Evolutionary conservation across 176 grass and related monocot genomes (phyloP), one percentile per base, ranked within the genome.

Genomic region (Aegilops bicornis): DNA sequence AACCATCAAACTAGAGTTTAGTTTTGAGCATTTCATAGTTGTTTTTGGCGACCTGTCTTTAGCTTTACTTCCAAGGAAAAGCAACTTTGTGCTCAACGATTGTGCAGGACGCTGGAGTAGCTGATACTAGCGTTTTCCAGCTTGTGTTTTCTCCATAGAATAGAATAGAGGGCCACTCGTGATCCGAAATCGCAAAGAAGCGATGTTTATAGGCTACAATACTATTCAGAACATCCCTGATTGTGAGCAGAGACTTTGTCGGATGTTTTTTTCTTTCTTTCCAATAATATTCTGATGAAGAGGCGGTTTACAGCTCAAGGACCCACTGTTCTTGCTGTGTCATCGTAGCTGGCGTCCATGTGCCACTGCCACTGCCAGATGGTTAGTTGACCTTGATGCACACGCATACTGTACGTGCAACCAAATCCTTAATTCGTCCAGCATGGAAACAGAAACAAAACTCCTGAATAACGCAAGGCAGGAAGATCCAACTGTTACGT

Each of bases 231-330:
- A 36, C 69, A 84, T 31, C 69, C 48, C 48, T 52, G 48, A 80
- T 76, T 12, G 12, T 68, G 12, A 63, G 62, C 70, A 83, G 47
- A 84, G 79, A 54, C 15, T 19, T 24, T 52, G 35, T 76, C 8
- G 79, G 8, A 3, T 13, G 23, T 7, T 75, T 75, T 74, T 47
- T 47, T 37, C 72, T 5, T 67, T 60, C 20, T 68, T 54, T 7
- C 15, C 7, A 54, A 54, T 54, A 54, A 19, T 58, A 82, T 58
- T 72, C 14, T 15, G 22, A 65, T 58, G 16, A 54, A 54, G 60
- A 75, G 76, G 42, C 68, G 80, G 61, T 84, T 84, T 91, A 91
- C 76, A 87, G 76, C 89, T 91, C 67, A 91, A 79, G 76, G 20
- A 87, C 16, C 32, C 89, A 43, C 84, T 76, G 85, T 87, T 79